A percentile compares a stretch with the other conserved stretches of the same genome.
Evolutionary conservation across 768 basidiomycete species (phyloP).

Genomic region (Suillus subalutaceus): DNA sequence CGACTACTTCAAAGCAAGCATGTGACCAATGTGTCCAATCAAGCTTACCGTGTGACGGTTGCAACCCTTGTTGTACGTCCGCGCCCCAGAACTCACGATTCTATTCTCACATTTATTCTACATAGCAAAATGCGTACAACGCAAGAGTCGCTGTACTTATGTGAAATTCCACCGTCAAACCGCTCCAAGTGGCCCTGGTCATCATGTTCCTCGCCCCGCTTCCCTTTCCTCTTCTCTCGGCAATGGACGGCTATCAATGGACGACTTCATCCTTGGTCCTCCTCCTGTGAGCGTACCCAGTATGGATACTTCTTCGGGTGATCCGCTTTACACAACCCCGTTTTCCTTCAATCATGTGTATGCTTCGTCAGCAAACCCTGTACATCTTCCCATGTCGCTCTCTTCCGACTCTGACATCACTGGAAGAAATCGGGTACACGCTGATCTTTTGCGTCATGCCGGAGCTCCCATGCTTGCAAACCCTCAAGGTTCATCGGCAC

Average conservation of each 20-base stretch:
- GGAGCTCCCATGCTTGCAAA: constrained; percentile 22
- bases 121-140: constrained; percentile 73
- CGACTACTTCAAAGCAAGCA: constrained; percentile 79
- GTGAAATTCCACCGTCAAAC: constrained; percentile 85
- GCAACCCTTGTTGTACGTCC: constrained; percentile 73
- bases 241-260: constrained; percentile 33
- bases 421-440: constrained; percentile 49
- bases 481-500: constrained; percentile 9
- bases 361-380: constrained; percentile 23
- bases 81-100: constrained; percentile 10
- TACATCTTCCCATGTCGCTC: constrained; percentile 23
- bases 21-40: constrained; percentile 85
- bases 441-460: constrained; percentile 44
- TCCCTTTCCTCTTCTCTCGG: constrained; percentile 34
- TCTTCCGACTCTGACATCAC: constrained; percentile 42
- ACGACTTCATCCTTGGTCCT: constrained; percentile 47
- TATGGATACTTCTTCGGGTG: constrained; percentile 27
- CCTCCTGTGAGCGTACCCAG: constrained; percentile 36
- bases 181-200: constrained; percentile 76
- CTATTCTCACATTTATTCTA: constrained; percentile 13
- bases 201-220: constrained; percentile 43
- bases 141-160: constrained; percentile 75
- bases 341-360: constrained; percentile 33
- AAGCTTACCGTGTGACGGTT: constrained; percentile 76
- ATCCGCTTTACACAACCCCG: constrained; percentile 34